Base-by-base conservation (phyloP, 352 stramenopile species). In the Halophytophthora batemanensis region DNA sequence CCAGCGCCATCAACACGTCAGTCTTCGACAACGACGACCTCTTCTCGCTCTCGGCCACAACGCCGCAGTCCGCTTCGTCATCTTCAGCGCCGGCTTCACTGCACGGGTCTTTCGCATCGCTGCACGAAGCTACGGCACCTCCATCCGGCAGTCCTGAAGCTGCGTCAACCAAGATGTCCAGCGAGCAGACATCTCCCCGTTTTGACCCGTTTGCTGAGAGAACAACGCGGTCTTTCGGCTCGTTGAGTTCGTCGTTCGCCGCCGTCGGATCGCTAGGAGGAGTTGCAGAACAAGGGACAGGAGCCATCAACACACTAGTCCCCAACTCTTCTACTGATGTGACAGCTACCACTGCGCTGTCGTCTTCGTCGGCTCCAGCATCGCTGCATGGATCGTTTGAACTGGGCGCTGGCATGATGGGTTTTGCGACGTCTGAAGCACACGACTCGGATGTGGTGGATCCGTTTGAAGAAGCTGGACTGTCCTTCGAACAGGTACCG, bases 321-420 rank as follows among this genome's bases (percentile, higher is more conserved):
- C 57, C 69, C 15, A 17, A 34, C 2, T 42, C 22, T 14, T 64
- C 43, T 65, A 42, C 42, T 18, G 43, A 28, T 50, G 50, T 22
- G 59, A 56, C 42, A 48, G 53, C 22, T 37, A 33, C n/a, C 29
- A 21, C 38, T 5, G 38, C 46, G 3, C 23, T 36, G 23, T 64
- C 59, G 1, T 39, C 65, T 28, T 58, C 56, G 25, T 72, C 61
- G 13, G 57, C 69, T 15, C 57, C 65, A 8, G 29, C 65, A 13
- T 73, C 65, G 29, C 37, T 71, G n/a, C 53, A 35, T 31, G 56
- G 66, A n/a, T 75, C 65, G n/a, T 68, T 65, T 13, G 56, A 47
- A 15, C 59, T 58, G 47, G 46, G 40, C 17, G 50, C 62, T 18
- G 47, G 39, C 0, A 59, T 69, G 15, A 19, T 56, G 33, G 52